phyloP scores from a whole-genome alignment of 768 basidiomycete species.

The Pulveroboletus sp. region DNA sequence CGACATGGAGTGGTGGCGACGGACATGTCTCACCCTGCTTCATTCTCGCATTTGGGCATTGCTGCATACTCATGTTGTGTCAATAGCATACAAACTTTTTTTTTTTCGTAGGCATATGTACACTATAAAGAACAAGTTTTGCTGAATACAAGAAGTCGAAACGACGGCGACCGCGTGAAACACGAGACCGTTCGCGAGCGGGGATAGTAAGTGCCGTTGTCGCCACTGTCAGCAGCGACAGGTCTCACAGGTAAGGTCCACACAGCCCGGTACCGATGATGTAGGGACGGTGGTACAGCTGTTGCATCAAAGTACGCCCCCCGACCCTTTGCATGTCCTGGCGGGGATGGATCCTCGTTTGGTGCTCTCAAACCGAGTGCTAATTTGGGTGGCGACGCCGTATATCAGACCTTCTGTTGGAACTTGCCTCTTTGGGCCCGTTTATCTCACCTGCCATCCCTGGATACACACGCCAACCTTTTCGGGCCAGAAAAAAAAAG shows the following conservation, averaged over 20 bases:
- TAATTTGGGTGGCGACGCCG: slow-evolving; percentile 7
- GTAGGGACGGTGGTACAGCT: slow-evolving; percentile 3
- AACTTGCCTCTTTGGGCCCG: slow-evolving; percentile 19
- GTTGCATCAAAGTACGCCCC: slow-evolving; percentile 8
- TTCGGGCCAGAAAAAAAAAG: slow-evolving; percentile 2
- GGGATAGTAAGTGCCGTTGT: slow-evolving; percentile 1
- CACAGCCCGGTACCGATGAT: slow-evolving; percentile 20
- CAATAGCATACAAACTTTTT: slow-evolving; percentile 32
- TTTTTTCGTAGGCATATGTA: slow-evolving; percentile 35
- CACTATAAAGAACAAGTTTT: slow-evolving; percentile 29
- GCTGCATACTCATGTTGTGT: slow-evolving; percentile 36
- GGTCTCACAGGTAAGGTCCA: slow-evolving; percentile 4
- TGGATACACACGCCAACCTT: slow-evolving; percentile 7
- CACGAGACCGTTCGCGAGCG: background rate
- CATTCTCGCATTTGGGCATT: slow-evolving; percentile 29
- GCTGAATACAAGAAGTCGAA: slow-evolving; percentile 25
- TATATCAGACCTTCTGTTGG: slow-evolving; percentile 32
- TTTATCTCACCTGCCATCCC: slow-evolving; percentile 16
- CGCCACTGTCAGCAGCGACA: slow-evolving; percentile 9
- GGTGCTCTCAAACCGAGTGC: slow-evolving; percentile 20
- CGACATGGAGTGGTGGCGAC: slow-evolving; percentile 25
- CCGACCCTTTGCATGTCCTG: background rate
- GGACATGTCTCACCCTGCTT: slow-evolving; percentile 23
- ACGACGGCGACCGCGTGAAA: slow-evolving; percentile 7
- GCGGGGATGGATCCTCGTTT: slow-evolving; percentile 15